Conservation (phyloP, 345 rosid species). For the Melaleuca quinquenervia region DNA sequence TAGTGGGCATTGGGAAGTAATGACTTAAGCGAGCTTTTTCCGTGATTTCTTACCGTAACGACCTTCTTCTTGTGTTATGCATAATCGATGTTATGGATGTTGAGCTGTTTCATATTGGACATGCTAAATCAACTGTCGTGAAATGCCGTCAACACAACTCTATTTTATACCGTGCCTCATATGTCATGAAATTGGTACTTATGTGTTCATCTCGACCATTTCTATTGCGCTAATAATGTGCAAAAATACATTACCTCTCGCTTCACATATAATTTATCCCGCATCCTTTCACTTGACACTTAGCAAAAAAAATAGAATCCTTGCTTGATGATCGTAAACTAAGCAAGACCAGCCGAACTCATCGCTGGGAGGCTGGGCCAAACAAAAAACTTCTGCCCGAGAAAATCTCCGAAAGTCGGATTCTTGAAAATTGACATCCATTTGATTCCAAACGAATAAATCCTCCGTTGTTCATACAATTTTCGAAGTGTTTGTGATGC, state of each 20-base stretch:
- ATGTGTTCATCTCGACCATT: neutral
- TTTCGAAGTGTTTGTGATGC: neutral
- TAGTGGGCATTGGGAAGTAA: neutral
- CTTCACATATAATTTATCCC: neutral
- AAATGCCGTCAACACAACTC: neutral
- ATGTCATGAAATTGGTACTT: neutral
- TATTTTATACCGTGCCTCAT: neutral
- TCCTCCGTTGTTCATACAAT: neutral
- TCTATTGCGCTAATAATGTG: neutral
- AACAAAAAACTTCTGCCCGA: neutral
- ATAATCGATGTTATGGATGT: neutral
- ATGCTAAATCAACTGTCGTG: neutral
- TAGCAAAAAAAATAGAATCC: neutral
- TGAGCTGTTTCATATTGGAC: neutral
- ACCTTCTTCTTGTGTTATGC: neutral
- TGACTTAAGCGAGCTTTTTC: neutral
- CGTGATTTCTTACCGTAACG: neutral
- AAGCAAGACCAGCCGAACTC: neutral
- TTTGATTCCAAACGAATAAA: too few species aligned
- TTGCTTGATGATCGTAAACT: neutral
- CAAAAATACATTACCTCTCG: neutral
- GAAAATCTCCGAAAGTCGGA: neutral
- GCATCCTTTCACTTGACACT: neutral
- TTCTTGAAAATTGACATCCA: neutral
- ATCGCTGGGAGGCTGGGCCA: neutral